These are phyloP conservation scores for Reticulascus tulasneorum DNA, from an alignment of 2,329 filamentous ascomycete genomes.

Conservation along the genomic window DNA sequence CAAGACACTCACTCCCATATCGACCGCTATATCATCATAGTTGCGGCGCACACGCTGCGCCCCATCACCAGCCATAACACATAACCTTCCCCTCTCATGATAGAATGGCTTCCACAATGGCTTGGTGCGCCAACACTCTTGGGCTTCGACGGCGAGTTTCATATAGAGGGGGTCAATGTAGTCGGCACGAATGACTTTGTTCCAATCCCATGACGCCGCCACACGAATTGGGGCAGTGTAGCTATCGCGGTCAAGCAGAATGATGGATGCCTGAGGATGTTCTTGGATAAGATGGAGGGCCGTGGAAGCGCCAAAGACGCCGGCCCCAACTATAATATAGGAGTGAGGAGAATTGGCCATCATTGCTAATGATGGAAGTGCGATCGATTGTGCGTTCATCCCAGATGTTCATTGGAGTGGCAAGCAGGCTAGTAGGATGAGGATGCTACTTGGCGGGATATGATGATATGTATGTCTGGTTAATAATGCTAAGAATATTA, in stretches of 20 bases:
- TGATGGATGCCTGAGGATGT: constrained; percentile 15
- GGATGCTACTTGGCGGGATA: no score
- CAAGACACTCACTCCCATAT: constrained; percentile 32
- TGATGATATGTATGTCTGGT: no score
- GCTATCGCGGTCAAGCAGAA: constrained; percentile 20
- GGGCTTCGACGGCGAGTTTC: constrained; percentile 25
- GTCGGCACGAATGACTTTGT: constrained; percentile 34
- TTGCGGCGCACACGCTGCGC: constrained; percentile 30
- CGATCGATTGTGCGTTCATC: no score
- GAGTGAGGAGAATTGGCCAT: no score
- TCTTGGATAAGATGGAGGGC: constrained; percentile 40
- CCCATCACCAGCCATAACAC: constrained; percentile 22
- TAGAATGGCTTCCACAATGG: constrained; percentile 26
- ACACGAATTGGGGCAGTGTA: constrained; percentile 19
- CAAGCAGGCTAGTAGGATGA: no score
- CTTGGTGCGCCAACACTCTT: constrained; percentile 20
- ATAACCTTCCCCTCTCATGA: constrained; percentile 35
- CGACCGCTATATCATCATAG: constrained; percentile 20
- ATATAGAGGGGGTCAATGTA: constrained; percentile 27
- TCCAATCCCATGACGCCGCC: constrained; percentile 27
- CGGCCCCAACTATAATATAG: constrained; percentile 43
- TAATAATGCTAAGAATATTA: no score
- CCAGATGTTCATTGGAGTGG: no score
- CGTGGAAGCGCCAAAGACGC: constrained; percentile 46
- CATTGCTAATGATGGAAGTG: no score